These are phyloP conservation scores for Ascobolus immersus DNA, from an alignment of 495 filamentous ascomycete species.

Conservation along the genomic window DNA sequence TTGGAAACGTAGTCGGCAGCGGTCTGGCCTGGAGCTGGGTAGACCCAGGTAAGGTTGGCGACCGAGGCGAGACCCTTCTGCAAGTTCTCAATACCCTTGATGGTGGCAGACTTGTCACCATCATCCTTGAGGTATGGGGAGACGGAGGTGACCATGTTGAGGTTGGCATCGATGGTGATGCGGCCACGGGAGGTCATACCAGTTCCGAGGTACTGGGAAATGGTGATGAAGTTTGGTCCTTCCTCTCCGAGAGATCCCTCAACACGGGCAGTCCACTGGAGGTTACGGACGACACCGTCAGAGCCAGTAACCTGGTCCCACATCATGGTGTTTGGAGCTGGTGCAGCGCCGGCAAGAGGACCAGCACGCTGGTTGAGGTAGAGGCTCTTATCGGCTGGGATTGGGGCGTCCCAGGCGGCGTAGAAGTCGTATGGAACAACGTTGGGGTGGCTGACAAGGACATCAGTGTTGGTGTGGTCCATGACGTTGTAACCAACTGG, in stretches of 20 bases:
- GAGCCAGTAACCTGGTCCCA: conserved; percentile 7
- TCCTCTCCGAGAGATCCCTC: conserved; percentile 24
- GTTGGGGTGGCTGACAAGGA: conserved; percentile 33
- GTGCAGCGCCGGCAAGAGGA: conserved; percentile 42
- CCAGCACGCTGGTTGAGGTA: conserved; percentile 30
- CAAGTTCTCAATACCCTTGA: conserved; percentile 32
- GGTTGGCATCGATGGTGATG: conserved; percentile 31
- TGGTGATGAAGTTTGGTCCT: conserved; percentile 27
- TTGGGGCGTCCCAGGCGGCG: conserved; percentile 27
- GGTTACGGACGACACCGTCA: conserved; percentile 39
- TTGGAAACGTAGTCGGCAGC: conserved; percentile 28
- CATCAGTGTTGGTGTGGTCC: conserved; percentile 50
- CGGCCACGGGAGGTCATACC: conserved; percentile 35
- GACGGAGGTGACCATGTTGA: conserved; percentile 29
- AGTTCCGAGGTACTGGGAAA: conserved; percentile 39
- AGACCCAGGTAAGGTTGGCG: conserved; percentile 26
- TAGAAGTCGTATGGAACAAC: conserved; percentile 42
- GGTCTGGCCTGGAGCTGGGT: conserved; percentile 26
- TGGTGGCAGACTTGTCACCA: conserved; percentile 25
- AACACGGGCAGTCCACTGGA: conserved; percentile 39
- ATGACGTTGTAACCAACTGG: conserved; percentile 51
- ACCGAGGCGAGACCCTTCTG: conserved; percentile 28
- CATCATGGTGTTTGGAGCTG: conserved; percentile 36
- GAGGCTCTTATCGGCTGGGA: conserved; percentile 19
- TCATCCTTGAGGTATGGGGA: conserved; percentile 28